Base-by-base conservation (phyloP, 1,284 basidiomycete species). In the Rhodofomes roseus region DNA sequence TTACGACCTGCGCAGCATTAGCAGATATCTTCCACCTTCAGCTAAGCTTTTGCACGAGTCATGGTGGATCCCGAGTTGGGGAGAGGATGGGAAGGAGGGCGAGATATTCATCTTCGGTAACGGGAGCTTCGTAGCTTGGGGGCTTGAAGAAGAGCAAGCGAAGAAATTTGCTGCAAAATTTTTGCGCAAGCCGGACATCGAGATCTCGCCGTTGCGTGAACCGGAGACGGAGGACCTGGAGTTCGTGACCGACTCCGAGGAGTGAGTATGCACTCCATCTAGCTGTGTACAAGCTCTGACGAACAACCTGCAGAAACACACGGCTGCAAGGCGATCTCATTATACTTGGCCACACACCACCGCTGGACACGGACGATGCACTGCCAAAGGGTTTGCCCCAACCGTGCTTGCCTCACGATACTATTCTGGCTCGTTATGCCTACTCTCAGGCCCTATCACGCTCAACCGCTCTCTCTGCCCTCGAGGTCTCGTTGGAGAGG, bases 111-210 rank as follows among this genome's bases (percentile, higher is more conserved):
- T 95, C 12, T 96, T 96, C 71, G 81, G 82, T 34, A 92, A 91
- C 64, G 93, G 93, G 1, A 91, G 84, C 64, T 88, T 93, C 61
- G 93, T 96, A 4, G 92, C 87, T 63, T 96, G 93, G 93, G 93
- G 93, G 7, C 72, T 95, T 60, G 83, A 80, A n/a, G 91, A 95
- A 72, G 80, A 81, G n/a, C 90, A 91, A 53, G 92, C 90, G 0
- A 77, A 76, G 57, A 77, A 75, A 56, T 95, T 95, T 70, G 81
- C 86, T 34, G 73, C 74, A 22, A 79, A 91, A 80, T 93, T 11
- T 79, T 95, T 51, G 72, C 79, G 43, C 77, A 80, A 37, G 5
- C 73, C 79, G 0, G 78, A 80, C 1, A 79, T 85, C 18, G 86
- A 93, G 72, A 73, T 92, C 1, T 82, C 79, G 1, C 78, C 81